Base-by-base conservation (phyloP, 768 basidiomycete species). In the Pleurotus tuoliensis region DNA sequence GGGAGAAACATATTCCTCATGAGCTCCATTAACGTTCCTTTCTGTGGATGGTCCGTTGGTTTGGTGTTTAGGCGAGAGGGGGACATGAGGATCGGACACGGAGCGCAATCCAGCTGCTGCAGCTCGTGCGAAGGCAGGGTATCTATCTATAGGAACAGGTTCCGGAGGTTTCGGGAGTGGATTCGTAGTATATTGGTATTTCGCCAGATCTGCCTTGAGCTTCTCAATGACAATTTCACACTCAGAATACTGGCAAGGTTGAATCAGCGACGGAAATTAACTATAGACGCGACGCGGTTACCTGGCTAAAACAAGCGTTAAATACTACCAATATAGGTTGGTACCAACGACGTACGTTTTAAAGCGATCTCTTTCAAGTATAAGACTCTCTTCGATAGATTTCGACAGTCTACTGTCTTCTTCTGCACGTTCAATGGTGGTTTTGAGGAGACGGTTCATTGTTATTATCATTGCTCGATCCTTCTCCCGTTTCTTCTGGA, bases 151-250 rank as follows among this genome's bases (percentile, higher is more conserved):
- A 7, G 78, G 72, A 5, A 83, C 65, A 2, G 81, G 82, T 55
- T 79, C 75, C 11, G 83, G 83, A n/a, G 83, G 83, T 41, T 71
- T 66, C 20, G 83, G 83, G 16, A 85, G 74, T 3, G 83, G 83
- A 61, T 83, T 83, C 38, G 66, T 64, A 49, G 64, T 63, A 57
- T 72, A 68, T 49, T 62, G 69, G 61, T 62, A 69, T 43, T 63
- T 66, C 4, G 63, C 61, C 39, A 69, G 61, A 45, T 67, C 65
- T 9, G 67, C 58, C 13, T 69, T 71, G 56, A 76, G 71, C 18
- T 69, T 66, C 57, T 73, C 68, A 5, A 78, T 63, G 58, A 76
- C 67, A 27, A 68, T 59, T 57, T 75, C 68, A 24, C 67, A 58
- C 41, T 59, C 56, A 27, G 55, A 48, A 30, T 69, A 47, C 69